These are phyloP conservation scores for Pestalotiopsis sp. DNA, from an alignment of 2,329 filamentous ascomycete genomes.

Conservation along the genomic window DNA sequence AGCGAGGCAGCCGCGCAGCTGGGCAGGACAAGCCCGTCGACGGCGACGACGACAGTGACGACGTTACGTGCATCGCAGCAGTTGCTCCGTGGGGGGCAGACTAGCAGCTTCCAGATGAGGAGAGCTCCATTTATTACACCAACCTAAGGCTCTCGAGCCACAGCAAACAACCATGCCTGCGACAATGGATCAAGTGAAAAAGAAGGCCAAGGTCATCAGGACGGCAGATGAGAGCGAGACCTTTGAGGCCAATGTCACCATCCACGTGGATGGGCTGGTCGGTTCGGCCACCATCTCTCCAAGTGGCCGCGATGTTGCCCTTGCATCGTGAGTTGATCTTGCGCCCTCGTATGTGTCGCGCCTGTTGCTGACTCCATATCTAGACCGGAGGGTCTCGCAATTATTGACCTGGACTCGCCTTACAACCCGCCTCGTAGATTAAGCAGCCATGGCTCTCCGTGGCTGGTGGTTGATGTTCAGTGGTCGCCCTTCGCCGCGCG, in stretches of 20 bases:
- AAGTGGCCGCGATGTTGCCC: slow-evolving; percentile 84
- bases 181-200: slow-evolving; percentile 48
- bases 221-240: slow-evolving; percentile 83
- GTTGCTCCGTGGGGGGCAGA: background rate
- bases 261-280: slow-evolving; percentile 79
- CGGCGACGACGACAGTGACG: background rate
- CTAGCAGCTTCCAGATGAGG: background rate
- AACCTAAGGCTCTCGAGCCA: background rate
- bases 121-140: background rate
- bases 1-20: background rate
- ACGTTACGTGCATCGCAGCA: background rate
- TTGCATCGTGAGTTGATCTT: slow-evolving; percentile 69
- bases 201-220: slow-evolving; percentile 62
- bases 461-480: slow-evolving; percentile 94
- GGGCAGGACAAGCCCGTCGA: background rate
- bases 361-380: background rate
- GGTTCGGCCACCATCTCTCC: slow-evolving; percentile 93
- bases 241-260: slow-evolving; percentile 82
- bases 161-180: slow-evolving; percentile 52
- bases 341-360: slow-evolving; percentile 35
- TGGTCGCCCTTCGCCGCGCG: slow-evolving; percentile 92
- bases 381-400: slow-evolving; percentile 81
- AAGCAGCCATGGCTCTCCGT: slow-evolving; percentile 81
- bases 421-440: slow-evolving; percentile 85
- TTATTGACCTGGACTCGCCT: slow-evolving; percentile 89